Base-by-base conservation (phyloP, 2,329 filamentous ascomycete genomes). In the Penicillium sp. region DNA sequence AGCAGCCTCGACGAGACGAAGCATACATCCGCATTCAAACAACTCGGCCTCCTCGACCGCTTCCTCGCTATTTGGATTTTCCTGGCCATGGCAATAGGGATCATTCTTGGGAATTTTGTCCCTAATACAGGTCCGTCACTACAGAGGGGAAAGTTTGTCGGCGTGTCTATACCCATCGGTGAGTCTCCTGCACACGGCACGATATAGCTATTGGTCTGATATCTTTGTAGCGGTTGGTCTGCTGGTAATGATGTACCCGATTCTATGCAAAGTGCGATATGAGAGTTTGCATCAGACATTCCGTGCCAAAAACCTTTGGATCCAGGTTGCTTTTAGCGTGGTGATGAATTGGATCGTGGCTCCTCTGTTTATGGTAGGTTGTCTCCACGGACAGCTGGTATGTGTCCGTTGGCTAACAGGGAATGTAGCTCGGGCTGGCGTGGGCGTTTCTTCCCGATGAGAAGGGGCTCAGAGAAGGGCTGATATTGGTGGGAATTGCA, bases 181-280 rank as follows among this genome's bases (percentile, higher is more conserved):
- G 64, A 42, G 72, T 47, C 26, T 26, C 42, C 58, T 23, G 61
- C 32, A 1, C 2, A 23, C 22, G 35, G 6, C 14, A 22, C 10
- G 10, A 4, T 20, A 18, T 20, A n/a, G 34, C n/a, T 5, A 3
- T 28, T n/a, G 18, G 40, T 18, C 8, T 13, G 27, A 26, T 35
- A 32, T n/a, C 2, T 42, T n/a, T 18, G 5, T 35, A 87, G 87
- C 89, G 1, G 72, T 94, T 38, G 89, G 89, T 0, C 72, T 95
- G 0, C 75, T 95, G 0, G 83, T 94, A 28, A 95, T 95, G 89
- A 95, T 95, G 88, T 95, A 93, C 60, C 89, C 89, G 0, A 94
- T 95, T 47, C 73, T 95, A 0, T 94, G 88, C 77, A 94, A 93
- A 67, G 85, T 95, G 7, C 81, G 81, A 31, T 94, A 82, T 66